Evolutionary conservation across 371 early-diverging fungal genomes (phyloP), one percentile per base, ranked within the genome.

Genomic region (Syncephalastrum sp.): DNA sequence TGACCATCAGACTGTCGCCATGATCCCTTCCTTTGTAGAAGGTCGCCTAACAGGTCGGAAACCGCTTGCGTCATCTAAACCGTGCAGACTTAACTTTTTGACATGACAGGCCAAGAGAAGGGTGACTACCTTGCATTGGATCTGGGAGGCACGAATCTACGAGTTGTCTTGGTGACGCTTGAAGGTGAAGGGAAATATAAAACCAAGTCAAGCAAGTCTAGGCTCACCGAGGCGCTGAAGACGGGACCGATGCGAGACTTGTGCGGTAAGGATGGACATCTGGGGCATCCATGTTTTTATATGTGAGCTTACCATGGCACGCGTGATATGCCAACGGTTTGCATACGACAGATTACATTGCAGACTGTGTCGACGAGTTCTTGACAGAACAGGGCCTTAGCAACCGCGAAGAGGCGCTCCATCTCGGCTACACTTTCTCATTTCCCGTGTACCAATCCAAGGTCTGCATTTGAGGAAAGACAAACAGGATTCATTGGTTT

Each of bases 371-470:
- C 27, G 86, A 81, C 61, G 77, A 82, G 16, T 97, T 96, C 70
- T 67, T 94, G 25, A 73, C 76, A 43, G 84, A 89, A 54, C 77
- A 86, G 56, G 75, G 67, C 14, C 55, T 80, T 43, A 69, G 63
- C 27, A 57, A 74, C 38, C 56, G 50, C 41, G 65, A 57, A 7
- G 66, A 51, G 3, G 67, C 63, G 25, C 84, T 89, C 41, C 75
- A 85, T 7, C 73, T 91, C n/a, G 98, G 98, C 10, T 97, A 92
- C 69, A 98, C 98, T 0, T 98, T 98, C 68, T 92, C 93, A 13
- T 98, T 94, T 75, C 96, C 98, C 25, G 91, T 94, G 29, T 67
- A 80, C 47, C 97, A 98, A 68, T 86, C 90, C 47, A 71, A 64
- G 51, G 81, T 69, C 69, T 51, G 41, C 29, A 33, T 29, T 27